Evolutionary conservation across 2,329 filamentous ascomycete species (phyloP), one percentile per base, ranked within the genome.

Genomic region (Aspergillus neoniger): DNA sequence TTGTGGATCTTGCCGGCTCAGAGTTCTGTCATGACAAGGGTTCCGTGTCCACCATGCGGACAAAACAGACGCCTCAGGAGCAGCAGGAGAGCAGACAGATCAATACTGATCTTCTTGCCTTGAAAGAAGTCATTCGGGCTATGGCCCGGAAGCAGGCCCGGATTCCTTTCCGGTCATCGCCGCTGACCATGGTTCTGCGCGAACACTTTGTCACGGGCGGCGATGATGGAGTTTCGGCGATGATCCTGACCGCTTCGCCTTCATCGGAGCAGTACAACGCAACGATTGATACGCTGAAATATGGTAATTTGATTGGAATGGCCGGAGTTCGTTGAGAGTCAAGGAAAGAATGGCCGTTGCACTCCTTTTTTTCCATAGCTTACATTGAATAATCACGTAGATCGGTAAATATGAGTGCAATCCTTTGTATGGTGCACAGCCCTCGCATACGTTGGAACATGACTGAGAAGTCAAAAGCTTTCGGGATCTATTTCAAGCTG

Each of bases 121-220:
- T 81, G 52, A 81, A 81, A 60, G 78, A 81, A 56, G 79, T 81
- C 4, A 80, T 81, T n/a, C 70, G 79, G 1, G 78, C 80, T 1
- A 71, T 76, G 56, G 68, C 77, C 0, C 58, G 56, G 21, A 69
- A 68, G n/a, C 68, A 75, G 53, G 12, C 64, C 1, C 67, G 77
- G 2, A 77, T 80, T 36, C 79, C 78, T 0, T 82, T 76, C 62
- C 70, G 77, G 49, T 76, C 77, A 1, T 79, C 77, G 7, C 69
- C 76, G 0, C 61, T 81, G 63, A 81, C 79, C 0, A 79, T 80
- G 79, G 74, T 79, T 4, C 65, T 81, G 30, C 70, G 78, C 1
- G 70, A 74, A 32, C 73, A 79, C 60, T 80, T 80, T 51, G 39
- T 69, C 48, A 66, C 56, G 1, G 9, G 12, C 4, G 8, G 44